Evolutionary conservation across 2,329 filamentous ascomycete species (phyloP).

Genomic region (Colletotrichum sp.): DNA sequence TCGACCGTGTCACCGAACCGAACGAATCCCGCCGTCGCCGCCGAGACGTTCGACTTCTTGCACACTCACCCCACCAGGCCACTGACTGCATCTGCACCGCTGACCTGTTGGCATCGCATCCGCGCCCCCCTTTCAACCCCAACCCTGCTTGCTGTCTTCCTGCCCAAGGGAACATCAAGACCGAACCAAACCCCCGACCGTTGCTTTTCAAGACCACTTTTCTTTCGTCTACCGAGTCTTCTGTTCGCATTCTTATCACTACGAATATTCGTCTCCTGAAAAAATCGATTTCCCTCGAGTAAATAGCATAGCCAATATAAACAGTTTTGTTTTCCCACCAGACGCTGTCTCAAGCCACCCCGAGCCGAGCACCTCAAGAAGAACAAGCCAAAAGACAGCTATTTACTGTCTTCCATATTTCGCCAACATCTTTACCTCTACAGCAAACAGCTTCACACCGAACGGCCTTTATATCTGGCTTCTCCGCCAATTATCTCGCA

Average conservation of each 20-base stretch:
- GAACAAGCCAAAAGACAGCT: neutral
- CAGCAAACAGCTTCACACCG: conserved; percentile 1
- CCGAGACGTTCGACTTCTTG: neutral
- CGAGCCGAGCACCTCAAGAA: conserved; percentile 1
- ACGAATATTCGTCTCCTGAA: neutral
- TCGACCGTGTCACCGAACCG: neutral
- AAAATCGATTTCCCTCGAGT: neutral
- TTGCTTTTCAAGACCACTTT: neutral
- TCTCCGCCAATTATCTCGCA: neutral
- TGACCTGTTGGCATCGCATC: conserved; percentile 4
- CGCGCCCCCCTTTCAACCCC: neutral
- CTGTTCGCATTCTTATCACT: neutral
- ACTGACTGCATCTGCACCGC: conserved; percentile 9
- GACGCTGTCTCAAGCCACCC: neutral
- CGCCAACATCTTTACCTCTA: conserved; percentile 4
- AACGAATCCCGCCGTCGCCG: neutral
- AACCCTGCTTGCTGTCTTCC: conserved; percentile 12
- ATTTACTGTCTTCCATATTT: neutral
- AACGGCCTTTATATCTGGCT: neutral
- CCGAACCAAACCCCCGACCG: conserved; percentile 6
- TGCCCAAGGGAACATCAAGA: conserved; percentile 14
- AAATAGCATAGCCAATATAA: conserved; percentile 21
- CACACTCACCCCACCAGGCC: conserved; percentile 11
- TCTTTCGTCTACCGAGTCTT: neutral
- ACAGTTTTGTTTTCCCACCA: conserved; percentile 11